Percentiles rank a stretch among this genome's conserved stretches.
Conservation (phyloP, 495 filamentous ascomycete species). For the Aspergillus panamensis region DNA sequence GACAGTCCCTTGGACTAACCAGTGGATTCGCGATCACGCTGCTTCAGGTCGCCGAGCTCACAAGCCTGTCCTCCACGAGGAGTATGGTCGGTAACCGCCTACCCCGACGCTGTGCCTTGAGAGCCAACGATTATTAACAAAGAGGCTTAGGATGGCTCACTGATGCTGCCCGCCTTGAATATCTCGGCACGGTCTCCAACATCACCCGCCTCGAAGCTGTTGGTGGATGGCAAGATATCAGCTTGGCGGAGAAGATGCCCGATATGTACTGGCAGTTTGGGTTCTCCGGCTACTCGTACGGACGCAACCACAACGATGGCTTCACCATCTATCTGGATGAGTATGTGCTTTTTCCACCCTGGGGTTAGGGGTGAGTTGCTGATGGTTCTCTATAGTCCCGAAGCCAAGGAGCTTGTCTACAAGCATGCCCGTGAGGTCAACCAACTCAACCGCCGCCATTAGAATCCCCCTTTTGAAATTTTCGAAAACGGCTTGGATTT, state of each 20-base stretch:
- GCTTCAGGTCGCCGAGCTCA: neutral
- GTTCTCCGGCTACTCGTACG: slow-evolving; percentile 18
- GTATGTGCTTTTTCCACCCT: slow-evolving; percentile 1
- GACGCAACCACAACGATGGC: slow-evolving; percentile 19
- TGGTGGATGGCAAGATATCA: slow-evolving; percentile 19
- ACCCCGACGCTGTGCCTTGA: neutral
- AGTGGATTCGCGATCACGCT: slow-evolving; percentile 19
- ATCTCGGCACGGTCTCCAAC: slow-evolving; percentile 14
- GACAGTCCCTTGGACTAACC: slow-evolving; percentile 17
- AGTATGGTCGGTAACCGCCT: slow-evolving; percentile 13
- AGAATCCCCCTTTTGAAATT: no score
- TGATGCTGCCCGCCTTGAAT: slow-evolving; percentile 3
- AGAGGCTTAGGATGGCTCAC: slow-evolving; percentile 14
- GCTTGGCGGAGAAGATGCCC: slow-evolving; percentile 17
- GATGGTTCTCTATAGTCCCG: slow-evolving; percentile 3
- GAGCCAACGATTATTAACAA: neutral
- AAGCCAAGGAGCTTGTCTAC: slow-evolving; percentile 17
- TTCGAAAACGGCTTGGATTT: neutral
- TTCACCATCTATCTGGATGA: slow-evolving; percentile 20
- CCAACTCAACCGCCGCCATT: slow-evolving; percentile 3
- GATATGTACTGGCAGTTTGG: slow-evolving; percentile 21
- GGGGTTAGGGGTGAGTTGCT: neutral
- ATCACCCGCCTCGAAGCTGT: slow-evolving; percentile 19
- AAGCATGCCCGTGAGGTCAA: slow-evolving; percentile 15
- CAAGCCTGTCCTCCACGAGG: slow-evolving; percentile 20